Evolutionary conservation across 805 yeast species (phyloP).

Genomic region (baker's yeast (Saccharomyces cerevisiae)): DNA sequence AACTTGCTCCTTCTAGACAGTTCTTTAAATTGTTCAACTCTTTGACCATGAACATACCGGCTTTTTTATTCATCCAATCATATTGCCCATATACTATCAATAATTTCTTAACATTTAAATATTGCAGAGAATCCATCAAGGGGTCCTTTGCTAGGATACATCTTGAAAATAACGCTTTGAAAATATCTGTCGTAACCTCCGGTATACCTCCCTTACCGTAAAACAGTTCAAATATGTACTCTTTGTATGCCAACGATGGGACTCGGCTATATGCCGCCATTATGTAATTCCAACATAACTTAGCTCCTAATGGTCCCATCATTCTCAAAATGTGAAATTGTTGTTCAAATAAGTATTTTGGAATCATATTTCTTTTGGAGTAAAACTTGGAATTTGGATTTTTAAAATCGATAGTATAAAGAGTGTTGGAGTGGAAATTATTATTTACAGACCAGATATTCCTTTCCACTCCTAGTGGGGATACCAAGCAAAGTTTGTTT

Average conservation of each 20-base stretch:
- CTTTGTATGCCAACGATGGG: slow-evolving; percentile 21
- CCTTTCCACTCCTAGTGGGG: slow-evolving; percentile 76
- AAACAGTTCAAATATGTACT: slow-evolving; percentile 18
- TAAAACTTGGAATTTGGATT: slow-evolving; percentile 34
- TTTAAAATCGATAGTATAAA: slow-evolving; percentile 31
- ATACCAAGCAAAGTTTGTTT: slow-evolving; percentile 49
- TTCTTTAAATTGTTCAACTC: slow-evolving; percentile 7
- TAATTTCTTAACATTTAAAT: slow-evolving; percentile 31
- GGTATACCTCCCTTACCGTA: slow-evolving; percentile 10
- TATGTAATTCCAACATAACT: slow-evolving; percentile 29
- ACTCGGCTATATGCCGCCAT: slow-evolving; percentile 24
- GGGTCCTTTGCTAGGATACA: slow-evolving; percentile 53
- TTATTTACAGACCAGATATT: slow-evolving; percentile 49
- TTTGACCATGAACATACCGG: slow-evolving; percentile 34
- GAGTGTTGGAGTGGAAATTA: slow-evolving; percentile 5
- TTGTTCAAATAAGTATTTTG: slow-evolving; percentile 26
- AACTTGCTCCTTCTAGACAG: slow-evolving; percentile 7
- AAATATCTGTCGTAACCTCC: slow-evolving; percentile 17
- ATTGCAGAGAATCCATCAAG: slow-evolving; percentile 46
- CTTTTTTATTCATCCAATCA: slow-evolving; percentile 64
- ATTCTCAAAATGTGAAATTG: slow-evolving; percentile 43
- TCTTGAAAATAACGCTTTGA: slow-evolving; percentile 25
- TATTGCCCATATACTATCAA: slow-evolving; percentile 52
- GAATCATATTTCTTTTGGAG: slow-evolving; percentile 24
- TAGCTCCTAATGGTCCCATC: slow-evolving; percentile 38